Evolutionary conservation across 805 yeast genomes (phyloP), one percentile per base, ranked within the genome.

Genomic region (Candida bentonensis): DNA sequence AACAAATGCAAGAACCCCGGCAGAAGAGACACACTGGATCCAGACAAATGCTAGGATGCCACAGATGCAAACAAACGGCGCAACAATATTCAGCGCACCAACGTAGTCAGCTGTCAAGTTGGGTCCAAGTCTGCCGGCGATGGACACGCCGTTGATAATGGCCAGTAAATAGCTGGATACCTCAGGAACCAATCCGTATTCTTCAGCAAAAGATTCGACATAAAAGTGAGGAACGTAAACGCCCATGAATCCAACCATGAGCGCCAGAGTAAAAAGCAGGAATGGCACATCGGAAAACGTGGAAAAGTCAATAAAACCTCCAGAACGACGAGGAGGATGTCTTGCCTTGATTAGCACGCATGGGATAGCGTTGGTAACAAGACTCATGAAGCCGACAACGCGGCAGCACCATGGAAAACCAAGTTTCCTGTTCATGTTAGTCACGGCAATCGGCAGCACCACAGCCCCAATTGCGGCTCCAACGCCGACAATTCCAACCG

Each of bases 341-440:
- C 63, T 48, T 4, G 60, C 43, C 15, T 46, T 46, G 23, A 56
- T 42, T 17, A 51, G 41, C 3, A 48, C 15, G 26, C 53, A 47
- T n/a, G 61, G 48, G 15, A 60, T 20, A 3, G 46, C 33, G 23
- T 50, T 46, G 23, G 58, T 49, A 1, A 46, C 59, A 11, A 63
- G 43, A 42, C 66, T 61, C 26, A 72, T 54, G 47, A 73, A 64
- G 0, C 70, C 70, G 42, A 71, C 56, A 7, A 64, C 57, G 46
- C 78, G 59, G 42, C 70, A 60, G 4, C 72, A 68, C 77, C 77
- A 73, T n/a, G 58, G 59, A 49, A 69, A 72, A 1, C 78, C 78
- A 27, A 70, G 58, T 21, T 56, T 51, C 13, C 50, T 46, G 42
- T 65, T 64, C 42, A 70, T 52, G 15, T 51, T 51, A 43, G 67